These are phyloP conservation scores for Fusarium acutatum DNA, from an alignment of 2,329 filamentous ascomycete species.

Conservation along the genomic window DNA sequence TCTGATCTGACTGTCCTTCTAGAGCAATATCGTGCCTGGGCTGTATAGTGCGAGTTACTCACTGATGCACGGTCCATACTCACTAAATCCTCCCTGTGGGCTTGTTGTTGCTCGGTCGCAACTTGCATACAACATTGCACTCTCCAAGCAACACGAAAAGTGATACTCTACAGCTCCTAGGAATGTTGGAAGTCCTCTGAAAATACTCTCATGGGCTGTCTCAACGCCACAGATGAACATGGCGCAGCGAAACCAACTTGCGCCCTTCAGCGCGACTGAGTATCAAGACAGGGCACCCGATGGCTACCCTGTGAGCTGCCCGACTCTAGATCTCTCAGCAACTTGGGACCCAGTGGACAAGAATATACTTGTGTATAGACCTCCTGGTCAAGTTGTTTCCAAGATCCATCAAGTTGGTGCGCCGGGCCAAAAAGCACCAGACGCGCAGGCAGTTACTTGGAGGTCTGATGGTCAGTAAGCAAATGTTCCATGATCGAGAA, in stretches of 20 bases:
- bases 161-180: neutral
- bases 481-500: neutral
- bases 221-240: slow-evolving; percentile 30
- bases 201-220: neutral
- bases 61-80: neutral
- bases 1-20: neutral
- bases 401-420: slow-evolving; percentile 58
- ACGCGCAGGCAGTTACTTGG: slow-evolving; percentile 65
- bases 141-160: neutral
- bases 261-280: slow-evolving; percentile 64
- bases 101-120: neutral
- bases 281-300: slow-evolving; percentile 64
- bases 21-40: neutral
- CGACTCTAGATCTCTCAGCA: slow-evolving; percentile 84
- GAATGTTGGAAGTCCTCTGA: neutral
- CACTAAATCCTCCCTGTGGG: neutral
- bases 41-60: neutral
- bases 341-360: slow-evolving; percentile 72
- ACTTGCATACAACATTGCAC: slow-evolving; percentile 13
- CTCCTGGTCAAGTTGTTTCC: slow-evolving; percentile 74
- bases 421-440: slow-evolving; percentile 52
- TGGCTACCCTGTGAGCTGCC: slow-evolving; percentile 76
- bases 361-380: slow-evolving; percentile 78
- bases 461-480: slow-evolving; percentile 69
- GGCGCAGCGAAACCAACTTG: slow-evolving; percentile 48